Percentiles rank a stretch among this genome's conserved stretches.
Evolutionary conservation across 129 eudicot species (phyloP).

Genomic region (Arctium lappa): DNA sequence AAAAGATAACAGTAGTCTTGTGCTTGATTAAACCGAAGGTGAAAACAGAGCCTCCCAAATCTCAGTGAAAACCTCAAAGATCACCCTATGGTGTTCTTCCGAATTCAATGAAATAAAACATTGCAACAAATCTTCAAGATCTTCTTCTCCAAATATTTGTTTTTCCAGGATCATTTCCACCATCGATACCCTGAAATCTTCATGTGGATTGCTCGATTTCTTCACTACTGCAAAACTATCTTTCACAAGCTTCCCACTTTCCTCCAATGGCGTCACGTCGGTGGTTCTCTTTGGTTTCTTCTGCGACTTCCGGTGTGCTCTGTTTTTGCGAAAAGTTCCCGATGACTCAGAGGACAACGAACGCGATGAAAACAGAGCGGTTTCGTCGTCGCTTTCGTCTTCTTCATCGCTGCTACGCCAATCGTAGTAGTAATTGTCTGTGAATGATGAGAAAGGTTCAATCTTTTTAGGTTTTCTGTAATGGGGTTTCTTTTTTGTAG

Average conservation of each 20-base stretch:
- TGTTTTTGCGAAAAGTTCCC: constrained; percentile 27
- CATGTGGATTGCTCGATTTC: constrained; percentile 41
- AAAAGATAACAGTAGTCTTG: constrained; percentile 12
- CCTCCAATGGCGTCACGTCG: constrained; percentile 14
- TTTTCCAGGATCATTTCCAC: constrained; percentile 65
- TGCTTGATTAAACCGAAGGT: constrained; percentile 1
- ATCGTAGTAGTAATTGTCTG: constrained; percentile 32
- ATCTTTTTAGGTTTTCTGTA: constrained; percentile 18
- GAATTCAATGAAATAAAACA: constrained; percentile 50
- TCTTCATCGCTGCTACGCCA: constrained; percentile 49
- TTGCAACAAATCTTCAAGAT: constrained; percentile 32
- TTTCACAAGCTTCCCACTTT: constrained; percentile 30
- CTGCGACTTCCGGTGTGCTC: not conserved
- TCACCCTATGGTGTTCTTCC: constrained; percentile 34
- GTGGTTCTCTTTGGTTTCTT: constrained; percentile 7
- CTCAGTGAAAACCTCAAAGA: constrained; percentile 46
- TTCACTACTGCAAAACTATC: constrained; percentile 51
- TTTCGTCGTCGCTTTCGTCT: constrained; percentile 28
- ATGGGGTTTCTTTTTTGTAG: constrained; percentile 11
- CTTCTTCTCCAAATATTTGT: constrained; percentile 42
- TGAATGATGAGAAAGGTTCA: constrained; percentile 13
- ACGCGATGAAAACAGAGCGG: constrained; percentile 47
- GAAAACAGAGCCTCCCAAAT: constrained; percentile 43
- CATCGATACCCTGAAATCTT: constrained; percentile 63
- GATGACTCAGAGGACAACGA: constrained; percentile 51